These are phyloP conservation scores for Aureobasidium lini DNA, from an alignment of 2,329 filamentous ascomycete species.

Conservation along the genomic window DNA sequence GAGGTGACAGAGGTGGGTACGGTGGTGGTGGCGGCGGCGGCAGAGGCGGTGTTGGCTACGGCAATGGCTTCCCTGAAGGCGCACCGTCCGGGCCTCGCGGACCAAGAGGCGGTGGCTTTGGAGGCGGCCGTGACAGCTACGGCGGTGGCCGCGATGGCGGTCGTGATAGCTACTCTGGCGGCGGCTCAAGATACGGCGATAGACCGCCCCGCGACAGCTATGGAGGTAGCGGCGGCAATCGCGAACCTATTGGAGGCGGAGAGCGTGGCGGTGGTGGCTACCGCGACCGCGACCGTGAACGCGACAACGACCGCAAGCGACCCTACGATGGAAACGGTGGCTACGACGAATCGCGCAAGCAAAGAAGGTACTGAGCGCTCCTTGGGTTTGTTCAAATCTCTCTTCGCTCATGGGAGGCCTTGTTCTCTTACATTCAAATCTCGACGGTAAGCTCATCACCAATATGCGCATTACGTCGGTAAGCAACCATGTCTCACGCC, in stretches of 20 bases:
- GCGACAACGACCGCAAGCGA: constrained; percentile 47
- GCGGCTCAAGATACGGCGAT: constrained; percentile 26
- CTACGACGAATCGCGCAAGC: constrained; percentile 65
- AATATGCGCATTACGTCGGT: constrained; percentile 5
- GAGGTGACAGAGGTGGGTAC: constrained; percentile 28
- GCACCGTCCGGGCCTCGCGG: constrained; percentile 41
- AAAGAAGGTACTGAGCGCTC: constrained; percentile 50
- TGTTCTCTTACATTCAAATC: neutral
- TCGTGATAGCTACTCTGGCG: constrained; percentile 18
- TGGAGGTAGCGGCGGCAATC: constrained; percentile 50
- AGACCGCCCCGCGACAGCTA: constrained; percentile 57
- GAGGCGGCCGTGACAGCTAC: constrained; percentile 21
- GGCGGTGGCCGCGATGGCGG: constrained; percentile 22
- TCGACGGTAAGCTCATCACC: constrained; percentile 12
- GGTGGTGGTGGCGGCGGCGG: constrained; percentile 30
- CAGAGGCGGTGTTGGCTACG: constrained; percentile 39
- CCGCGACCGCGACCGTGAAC: constrained; percentile 45
- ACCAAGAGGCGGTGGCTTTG: constrained; percentile 23
- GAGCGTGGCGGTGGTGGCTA: constrained; percentile 31
- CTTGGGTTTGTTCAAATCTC: constrained; percentile 4
- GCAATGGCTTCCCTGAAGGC: constrained; percentile 40
- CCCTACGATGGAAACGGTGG: constrained; percentile 60
- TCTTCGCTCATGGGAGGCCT: neutral
- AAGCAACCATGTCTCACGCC: constrained; percentile 13
- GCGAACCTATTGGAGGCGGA: constrained; percentile 31